Percentiles rank a stretch among this genome's conserved stretches.
Evolutionary conservation across 257 asterid genomes (phyloP).

Genomic region (Solanum peruvianum): DNA sequence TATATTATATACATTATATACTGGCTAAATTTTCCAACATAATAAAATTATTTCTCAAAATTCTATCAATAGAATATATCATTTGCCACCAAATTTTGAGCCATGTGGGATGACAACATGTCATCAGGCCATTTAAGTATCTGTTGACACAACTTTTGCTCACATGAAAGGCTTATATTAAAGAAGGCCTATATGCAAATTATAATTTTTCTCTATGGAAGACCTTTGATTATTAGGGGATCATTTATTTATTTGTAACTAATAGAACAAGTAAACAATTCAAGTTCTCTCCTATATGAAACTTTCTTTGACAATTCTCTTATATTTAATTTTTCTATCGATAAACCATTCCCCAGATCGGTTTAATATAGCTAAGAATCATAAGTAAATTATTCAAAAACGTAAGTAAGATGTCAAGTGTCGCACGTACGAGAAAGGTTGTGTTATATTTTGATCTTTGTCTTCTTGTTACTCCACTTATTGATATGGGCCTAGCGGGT

Average conservation of each 20-base stretch:
- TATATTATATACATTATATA: background rate
- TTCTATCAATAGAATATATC: background rate
- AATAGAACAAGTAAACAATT: background rate
- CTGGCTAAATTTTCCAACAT: background rate
- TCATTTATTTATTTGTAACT: background rate
- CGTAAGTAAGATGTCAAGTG: background rate
- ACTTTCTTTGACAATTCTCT: background rate
- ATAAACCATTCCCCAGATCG: too few relatives aligned
- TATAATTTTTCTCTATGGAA: too few relatives aligned
- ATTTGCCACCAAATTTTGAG: background rate
- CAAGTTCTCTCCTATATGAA: background rate
- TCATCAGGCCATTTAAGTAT: background rate
- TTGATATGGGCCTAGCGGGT: background rate
- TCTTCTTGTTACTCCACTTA: background rate
- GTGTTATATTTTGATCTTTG: background rate
- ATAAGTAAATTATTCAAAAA: too few relatives aligned
- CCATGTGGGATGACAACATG: background rate
- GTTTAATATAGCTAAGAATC: too few relatives aligned
- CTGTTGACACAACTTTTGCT: background rate
- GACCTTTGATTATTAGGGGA: too few relatives aligned
- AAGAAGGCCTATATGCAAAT: too few relatives aligned
- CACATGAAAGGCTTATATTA: too few relatives aligned
- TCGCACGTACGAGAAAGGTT: background rate
- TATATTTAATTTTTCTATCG: too few relatives aligned
- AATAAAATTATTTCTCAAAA: background rate